Percentiles rank a stretch among this genome's conserved stretches.
phyloP scores from a whole-genome alignment of 1,139 yeast genomes.

The Diutina neorugosa region DNA sequence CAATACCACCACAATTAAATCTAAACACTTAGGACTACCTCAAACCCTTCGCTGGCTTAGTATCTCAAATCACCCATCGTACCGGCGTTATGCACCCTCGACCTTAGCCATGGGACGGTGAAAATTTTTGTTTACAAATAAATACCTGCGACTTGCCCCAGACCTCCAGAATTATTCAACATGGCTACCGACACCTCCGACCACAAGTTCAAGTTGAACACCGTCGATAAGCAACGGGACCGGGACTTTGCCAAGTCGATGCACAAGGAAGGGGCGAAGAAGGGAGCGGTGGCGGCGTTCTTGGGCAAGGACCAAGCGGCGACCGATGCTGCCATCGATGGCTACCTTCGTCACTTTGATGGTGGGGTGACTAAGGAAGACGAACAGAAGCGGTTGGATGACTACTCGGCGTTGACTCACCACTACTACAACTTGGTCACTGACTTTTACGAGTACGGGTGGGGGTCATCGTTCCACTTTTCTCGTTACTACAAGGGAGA shows the following conservation, averaged over 20 bases:
- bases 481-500: constrained; percentile 90
- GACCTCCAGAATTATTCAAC: background rate
- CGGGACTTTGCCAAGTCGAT: constrained; percentile 68
- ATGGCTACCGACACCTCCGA: background rate
- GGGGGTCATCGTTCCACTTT: constrained; percentile 99
- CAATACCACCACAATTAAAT: too few relatives aligned
- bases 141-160: background rate
- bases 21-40: too few relatives aligned
- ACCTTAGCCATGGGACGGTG: background rate
- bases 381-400: constrained; percentile 63
- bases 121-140: background rate
- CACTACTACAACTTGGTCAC: constrained; percentile 96
- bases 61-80: too few relatives aligned
- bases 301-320: constrained; percentile 68
- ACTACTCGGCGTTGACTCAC: constrained; percentile 83
- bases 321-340: constrained; percentile 71
- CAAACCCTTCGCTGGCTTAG: too few relatives aligned
- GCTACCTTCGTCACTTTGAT: constrained; percentile 96
- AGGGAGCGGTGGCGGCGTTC: constrained; percentile 67
- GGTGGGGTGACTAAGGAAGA: constrained; percentile 70
- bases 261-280: constrained; percentile 65
- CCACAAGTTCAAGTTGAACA: background rate
- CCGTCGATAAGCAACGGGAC: constrained; percentile 16
- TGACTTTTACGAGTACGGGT: constrained; percentile 92
- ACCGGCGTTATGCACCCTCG: background rate